Evolutionary conservation across 768 basidiomycete genomes (phyloP).

Genomic region (Boletus speciosus): DNA sequence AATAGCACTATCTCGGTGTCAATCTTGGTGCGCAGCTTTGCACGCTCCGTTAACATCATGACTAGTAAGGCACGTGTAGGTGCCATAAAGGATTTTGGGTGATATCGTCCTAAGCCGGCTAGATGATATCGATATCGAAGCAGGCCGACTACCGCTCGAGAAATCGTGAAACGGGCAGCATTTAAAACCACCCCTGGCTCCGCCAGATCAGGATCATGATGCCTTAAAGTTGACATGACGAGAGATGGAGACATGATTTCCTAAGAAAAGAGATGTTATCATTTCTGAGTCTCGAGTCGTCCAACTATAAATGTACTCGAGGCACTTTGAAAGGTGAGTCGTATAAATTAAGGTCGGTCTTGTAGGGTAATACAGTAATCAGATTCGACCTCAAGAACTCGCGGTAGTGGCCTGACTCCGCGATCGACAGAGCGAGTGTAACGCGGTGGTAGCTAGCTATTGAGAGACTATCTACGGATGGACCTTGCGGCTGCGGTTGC

Average conservation of each 20-base stretch:
- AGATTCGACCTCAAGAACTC: neutral
- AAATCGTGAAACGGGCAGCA: constrained; percentile 3
- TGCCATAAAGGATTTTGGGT: neutral
- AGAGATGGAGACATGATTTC: neutral
- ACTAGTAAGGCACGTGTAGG: neutral
- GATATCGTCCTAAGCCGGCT: neutral
- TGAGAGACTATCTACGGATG: neutral
- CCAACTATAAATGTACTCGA: neutral
- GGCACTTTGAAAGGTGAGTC: neutral
- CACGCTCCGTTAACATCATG: neutral
- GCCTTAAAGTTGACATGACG: neutral
- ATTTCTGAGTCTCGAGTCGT: neutral
- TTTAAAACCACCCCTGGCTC: neutral
- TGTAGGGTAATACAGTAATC: neutral
- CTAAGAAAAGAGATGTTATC: neutral
- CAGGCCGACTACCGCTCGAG: neutral
- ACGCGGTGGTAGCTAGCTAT: neutral
- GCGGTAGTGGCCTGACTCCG: neutral
- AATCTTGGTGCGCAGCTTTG: constrained; percentile 11
- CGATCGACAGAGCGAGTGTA: neutral
- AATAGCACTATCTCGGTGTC: constrained; percentile 12
- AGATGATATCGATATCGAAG: constrained; percentile 3
- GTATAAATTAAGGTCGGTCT: neutral
- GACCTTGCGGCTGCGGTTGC: neutral
- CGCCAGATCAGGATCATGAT: constrained; percentile 3